phyloP scores from a whole-genome alignment of 1,139 yeast species.

The Sugiyamaella novakii region DNA sequence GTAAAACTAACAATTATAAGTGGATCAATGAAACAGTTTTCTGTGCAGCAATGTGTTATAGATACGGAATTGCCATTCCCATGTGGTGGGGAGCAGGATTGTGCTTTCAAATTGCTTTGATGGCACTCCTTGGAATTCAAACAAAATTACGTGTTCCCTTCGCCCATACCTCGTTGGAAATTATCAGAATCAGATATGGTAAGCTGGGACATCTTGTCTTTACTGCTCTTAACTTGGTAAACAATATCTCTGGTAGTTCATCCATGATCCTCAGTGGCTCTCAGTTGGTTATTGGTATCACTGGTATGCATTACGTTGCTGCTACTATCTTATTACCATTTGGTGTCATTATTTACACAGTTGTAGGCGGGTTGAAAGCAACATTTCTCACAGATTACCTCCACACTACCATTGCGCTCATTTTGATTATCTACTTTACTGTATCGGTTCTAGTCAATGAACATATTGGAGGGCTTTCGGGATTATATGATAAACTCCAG shows the following conservation, averaged over 20 bases:
- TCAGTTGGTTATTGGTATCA: slow-evolving; percentile 60
- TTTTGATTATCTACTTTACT: slow-evolving; percentile 42
- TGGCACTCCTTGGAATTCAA: slow-evolving; percentile 71
- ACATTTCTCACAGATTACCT: slow-evolving; percentile 52
- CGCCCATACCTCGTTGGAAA: slow-evolving; percentile 73
- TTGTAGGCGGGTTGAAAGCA: slow-evolving; percentile 56
- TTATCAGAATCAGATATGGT: slow-evolving; percentile 67
- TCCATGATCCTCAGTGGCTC: slow-evolving; percentile 79
- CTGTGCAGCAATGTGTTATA: slow-evolving; percentile 71
- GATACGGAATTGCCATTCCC: slow-evolving; percentile 73
- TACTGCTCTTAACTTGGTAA: slow-evolving; percentile 74
- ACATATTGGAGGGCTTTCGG: slow-evolving; percentile 71
- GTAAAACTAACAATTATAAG: slow-evolving; percentile 67
- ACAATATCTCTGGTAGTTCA: slow-evolving; percentile 73
- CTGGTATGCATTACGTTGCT: slow-evolving; percentile 55
- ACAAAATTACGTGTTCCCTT: slow-evolving; percentile 39
- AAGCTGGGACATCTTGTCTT: slow-evolving; percentile 67
- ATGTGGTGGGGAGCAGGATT: slow-evolving; percentile 76
- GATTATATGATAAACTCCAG: slow-evolving; percentile 68
- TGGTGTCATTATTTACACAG: slow-evolving; percentile 55
- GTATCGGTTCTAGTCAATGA: slow-evolving; percentile 53
- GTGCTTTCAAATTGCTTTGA: slow-evolving; percentile 60
- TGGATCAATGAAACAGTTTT: slow-evolving; percentile 84
- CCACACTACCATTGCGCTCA: slow-evolving; percentile 39
- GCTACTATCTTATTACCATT: slow-evolving; percentile 55